A percentile compares a stretch with the other conserved stretches of the same genome.
Conservation (phyloP, 192 early-diverging fungal species). For the Podochytrium sp. region DNA sequence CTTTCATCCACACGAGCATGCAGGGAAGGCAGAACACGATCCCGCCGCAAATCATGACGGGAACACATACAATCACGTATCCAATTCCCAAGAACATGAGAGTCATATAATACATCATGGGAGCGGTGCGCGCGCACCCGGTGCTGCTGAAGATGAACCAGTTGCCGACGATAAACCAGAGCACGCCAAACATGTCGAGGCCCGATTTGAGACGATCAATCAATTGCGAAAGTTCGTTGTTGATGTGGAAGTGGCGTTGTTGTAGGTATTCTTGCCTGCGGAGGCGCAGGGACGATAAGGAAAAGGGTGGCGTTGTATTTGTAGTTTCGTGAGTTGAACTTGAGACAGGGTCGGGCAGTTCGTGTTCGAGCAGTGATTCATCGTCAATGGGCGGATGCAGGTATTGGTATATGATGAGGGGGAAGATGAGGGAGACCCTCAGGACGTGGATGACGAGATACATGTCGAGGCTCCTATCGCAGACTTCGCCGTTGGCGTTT, state of each 20-base stretch:
- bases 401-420: slow-evolving; percentile 65
- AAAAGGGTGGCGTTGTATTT: background rate
- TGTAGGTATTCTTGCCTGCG: background rate
- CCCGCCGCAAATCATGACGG: slow-evolving; percentile 60
- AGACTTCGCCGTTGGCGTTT: slow-evolving; percentile 47
- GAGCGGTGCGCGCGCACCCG: slow-evolving; percentile 51
- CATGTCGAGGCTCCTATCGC: slow-evolving; percentile 56
- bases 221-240: slow-evolving; percentile 18
- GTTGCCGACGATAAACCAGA: slow-evolving; percentile 74
- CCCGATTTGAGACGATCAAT: slow-evolving; percentile 54
- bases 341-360: too few species aligned
- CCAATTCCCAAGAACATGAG: slow-evolving; percentile 70
- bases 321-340: too few species aligned
- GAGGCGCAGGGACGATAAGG: background rate
- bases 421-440: slow-evolving; percentile 60
- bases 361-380: background rate
- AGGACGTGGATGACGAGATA: slow-evolving; percentile 66
- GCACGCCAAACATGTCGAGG: slow-evolving; percentile 62
- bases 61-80: slow-evolving; percentile 68
- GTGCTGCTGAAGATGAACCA: slow-evolving; percentile 64
- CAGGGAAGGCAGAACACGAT: slow-evolving; percentile 69
- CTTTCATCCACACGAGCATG: slow-evolving; percentile 65
- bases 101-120: slow-evolving; percentile 62
- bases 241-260: slow-evolving; percentile 12
- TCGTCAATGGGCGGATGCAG: slow-evolving; percentile 49